A percentile compares a stretch with the other conserved stretches of the same genome.
Conservation (phyloP, 345 rosid genomes). For the Hibiscus trionum region DNA sequence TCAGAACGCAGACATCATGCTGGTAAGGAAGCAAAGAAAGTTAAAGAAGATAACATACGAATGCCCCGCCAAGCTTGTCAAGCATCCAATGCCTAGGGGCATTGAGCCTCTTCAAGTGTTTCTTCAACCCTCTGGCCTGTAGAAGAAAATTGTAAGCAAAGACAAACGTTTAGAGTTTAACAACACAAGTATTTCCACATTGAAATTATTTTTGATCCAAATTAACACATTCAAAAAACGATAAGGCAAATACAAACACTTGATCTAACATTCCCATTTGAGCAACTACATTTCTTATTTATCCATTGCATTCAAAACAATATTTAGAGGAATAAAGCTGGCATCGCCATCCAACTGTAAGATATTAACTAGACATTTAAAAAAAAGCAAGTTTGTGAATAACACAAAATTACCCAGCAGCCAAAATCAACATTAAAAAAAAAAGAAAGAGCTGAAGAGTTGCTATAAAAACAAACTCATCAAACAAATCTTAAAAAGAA, state of each 20-base stretch:
- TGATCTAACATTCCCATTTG: not conserved
- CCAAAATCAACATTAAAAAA: not conserved
- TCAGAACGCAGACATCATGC: not conserved
- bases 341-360: not conserved
- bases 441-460: not conserved
- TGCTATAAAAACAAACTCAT: not conserved
- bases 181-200: not conserved
- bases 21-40: not conserved
- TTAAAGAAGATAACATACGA: constrained; percentile 29
- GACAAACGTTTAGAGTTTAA: not conserved
- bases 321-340: not conserved
- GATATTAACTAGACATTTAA: not conserved
- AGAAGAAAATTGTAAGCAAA: not conserved
- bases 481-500: no score
- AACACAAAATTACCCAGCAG: not conserved
- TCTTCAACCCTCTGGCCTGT: constrained; percentile 64
- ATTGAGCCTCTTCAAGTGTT: constrained; percentile 63
- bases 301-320: not conserved
- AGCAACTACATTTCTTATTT: not conserved
- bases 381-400: not conserved
- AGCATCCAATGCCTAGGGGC: constrained; percentile 31
- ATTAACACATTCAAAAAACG: not conserved
- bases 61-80: constrained; percentile 53
- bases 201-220: not conserved
- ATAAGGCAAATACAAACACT: not conserved